Evolutionary conservation across 768 basidiomycete genomes (phyloP).

Genomic region (Xerocomellus intermedius): DNA sequence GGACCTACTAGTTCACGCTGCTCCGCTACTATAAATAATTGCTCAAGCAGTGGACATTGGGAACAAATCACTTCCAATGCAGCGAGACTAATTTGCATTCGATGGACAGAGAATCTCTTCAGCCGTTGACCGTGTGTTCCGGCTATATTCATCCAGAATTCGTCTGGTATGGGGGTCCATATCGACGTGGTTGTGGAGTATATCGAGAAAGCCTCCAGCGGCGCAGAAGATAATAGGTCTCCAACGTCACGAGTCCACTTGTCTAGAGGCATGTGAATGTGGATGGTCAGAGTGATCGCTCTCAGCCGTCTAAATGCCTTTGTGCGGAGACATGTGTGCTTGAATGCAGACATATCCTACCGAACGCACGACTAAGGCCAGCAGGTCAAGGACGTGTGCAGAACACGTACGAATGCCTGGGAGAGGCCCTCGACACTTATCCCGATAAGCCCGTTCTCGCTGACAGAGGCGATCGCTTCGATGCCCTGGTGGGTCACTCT

Average conservation of each 20-base stretch:
- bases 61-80: constrained; percentile 54
- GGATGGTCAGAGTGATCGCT: constrained; percentile 58
- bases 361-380: not conserved
- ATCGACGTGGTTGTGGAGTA: constrained; percentile 49
- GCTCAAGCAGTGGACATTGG: constrained; percentile 51
- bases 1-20: constrained; percentile 43
- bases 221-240: constrained; percentile 44
- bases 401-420: constrained; percentile 50
- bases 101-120: constrained; percentile 58
- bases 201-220: constrained; percentile 61
- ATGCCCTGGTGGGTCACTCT: constrained; percentile 66
- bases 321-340: constrained; percentile 34
- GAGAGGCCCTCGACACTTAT: constrained; percentile 66
- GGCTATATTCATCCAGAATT: constrained; percentile 54
- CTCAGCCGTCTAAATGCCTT: constrained; percentile 43
- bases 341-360: constrained; percentile 56
- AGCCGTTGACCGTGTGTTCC: constrained; percentile 50
- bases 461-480: constrained; percentile 47
- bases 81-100: constrained; percentile 53
- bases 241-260: constrained; percentile 47
- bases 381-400: not conserved
- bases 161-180: constrained; percentile 40
- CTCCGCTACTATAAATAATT: constrained; percentile 62
- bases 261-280: constrained; percentile 34
- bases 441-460: constrained; percentile 44